Evolutionary conservation across 129 eudicot genomes (phyloP), one percentile per base, ranked within the genome.

Genomic region (Pulicaria dysenterica): DNA sequence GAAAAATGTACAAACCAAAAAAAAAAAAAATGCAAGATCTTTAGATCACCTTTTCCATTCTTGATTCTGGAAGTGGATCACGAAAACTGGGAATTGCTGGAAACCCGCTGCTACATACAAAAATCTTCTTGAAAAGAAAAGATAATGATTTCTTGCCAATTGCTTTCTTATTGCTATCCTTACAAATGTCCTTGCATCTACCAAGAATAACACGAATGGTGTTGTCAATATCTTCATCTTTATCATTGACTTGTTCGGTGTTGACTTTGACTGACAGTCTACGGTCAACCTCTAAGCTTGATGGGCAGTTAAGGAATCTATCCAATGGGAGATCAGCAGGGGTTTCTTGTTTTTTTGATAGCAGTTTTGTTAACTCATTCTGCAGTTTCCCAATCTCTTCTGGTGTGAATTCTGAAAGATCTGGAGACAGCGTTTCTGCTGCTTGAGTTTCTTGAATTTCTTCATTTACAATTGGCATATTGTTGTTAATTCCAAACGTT

Each of bases 251-350:
- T 66, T n/a, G n/a, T n/a, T 80, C 77, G 36, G 63, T 74, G 73
- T 80, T 82, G 65, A 76, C 76, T 46, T 84, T 73, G 63, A 77
- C 78, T 0, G 98, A 87, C 41, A 81, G 74, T 44, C 92, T 84
- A 13, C 98, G 88, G 72, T 88, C 92, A 11, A 93, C 96, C 81
- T 94, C 98, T 82, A 94, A 84, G 85, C 96, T 94, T 36, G 98
- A 94, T 16, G 98, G 98, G 83, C 98, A 94, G 57, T 94, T 94
- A 6, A 94, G 97, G 79, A 94, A 94, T 85, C 96, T 90, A 74
- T 94, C 98, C 71, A 94, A 81, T 8, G 98, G 98, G 36, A 94
- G 88, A 76, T 90, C 90, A 73, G 88, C 54, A 57, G 82, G 77
- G 49, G n/a, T 73, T 2, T 73, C 81, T 34, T 89, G 93, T 81